A percentile compares a stretch with the other conserved stretches of the same genome.
Evolutionary conservation across 108 stramenopile species (phyloP).

Genomic region (Parietichytrium sp.): DNA sequence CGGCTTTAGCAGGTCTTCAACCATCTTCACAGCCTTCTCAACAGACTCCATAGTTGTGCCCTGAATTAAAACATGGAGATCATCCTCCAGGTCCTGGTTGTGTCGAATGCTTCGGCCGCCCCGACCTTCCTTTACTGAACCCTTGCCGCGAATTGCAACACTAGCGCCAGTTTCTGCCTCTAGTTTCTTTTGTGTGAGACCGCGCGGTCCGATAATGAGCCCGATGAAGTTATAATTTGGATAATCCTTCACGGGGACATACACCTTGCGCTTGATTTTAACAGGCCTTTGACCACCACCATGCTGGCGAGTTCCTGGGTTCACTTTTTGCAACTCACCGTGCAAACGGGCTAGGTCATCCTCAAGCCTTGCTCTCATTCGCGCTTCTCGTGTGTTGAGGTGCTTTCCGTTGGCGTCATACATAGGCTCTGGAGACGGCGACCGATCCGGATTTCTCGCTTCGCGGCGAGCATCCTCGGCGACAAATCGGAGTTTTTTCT

Average conservation of each 20-base stretch:
- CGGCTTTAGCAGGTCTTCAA: constrained; percentile 85
- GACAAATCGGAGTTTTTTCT: constrained; percentile 47
- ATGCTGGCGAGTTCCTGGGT: constrained; percentile 55
- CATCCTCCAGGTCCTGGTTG: constrained; percentile 87
- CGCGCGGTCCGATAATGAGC: constrained; percentile 83
- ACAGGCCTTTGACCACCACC: no score
- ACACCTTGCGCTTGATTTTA: constrained; percentile 73
- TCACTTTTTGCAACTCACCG: constrained; percentile 79
- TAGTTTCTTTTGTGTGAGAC: constrained; percentile 96
- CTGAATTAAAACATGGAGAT: constrained; percentile 87
- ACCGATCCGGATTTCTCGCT: constrained; percentile 58
- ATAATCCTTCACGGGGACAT: constrained; percentile 82
- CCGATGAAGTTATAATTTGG: constrained; percentile 94
- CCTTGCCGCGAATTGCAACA: constrained; percentile 95
- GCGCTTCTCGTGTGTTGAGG: constrained; percentile 86
- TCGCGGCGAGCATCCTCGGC: constrained; percentile 51
- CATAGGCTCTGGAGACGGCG: constrained; percentile 65
- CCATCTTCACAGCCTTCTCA: constrained; percentile 82
- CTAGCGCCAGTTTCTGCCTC: constrained; percentile 93
- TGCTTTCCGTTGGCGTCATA: constrained; percentile 90
- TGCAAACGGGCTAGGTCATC: constrained; percentile 77
- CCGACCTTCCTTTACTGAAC: constrained; percentile 90
- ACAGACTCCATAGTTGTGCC: constrained; percentile 84
- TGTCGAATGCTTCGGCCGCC: constrained; percentile 70
- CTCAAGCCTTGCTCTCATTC: constrained; percentile 83